phyloP scores from a whole-genome alignment of 1,284 basidiomycete genomes.

The Stygiomarasmius scandens region DNA sequence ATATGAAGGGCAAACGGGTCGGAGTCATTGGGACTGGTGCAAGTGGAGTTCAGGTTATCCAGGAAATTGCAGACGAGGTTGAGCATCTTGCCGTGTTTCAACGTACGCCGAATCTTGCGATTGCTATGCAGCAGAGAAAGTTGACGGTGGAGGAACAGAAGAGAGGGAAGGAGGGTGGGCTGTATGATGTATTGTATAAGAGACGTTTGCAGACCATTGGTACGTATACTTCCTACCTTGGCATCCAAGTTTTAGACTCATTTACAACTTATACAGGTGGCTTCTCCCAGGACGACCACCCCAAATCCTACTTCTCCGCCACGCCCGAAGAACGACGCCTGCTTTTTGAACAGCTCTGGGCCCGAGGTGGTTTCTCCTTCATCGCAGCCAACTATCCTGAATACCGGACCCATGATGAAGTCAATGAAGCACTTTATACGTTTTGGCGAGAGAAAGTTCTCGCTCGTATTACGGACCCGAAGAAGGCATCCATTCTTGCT shows the following conservation, averaged over 20 bases:
- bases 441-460: conserved; percentile 25
- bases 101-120: conserved; percentile 27
- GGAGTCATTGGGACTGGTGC: conserved; percentile 30
- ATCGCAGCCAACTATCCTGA: conserved; percentile 19
- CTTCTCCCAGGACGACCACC: conserved; percentile 13
- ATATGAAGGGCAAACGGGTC: conserved; percentile 22
- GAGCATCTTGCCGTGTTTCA: conserved; percentile 31
- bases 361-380: conserved; percentile 22
- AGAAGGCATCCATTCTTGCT: conserved; percentile 21
- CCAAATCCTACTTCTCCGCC: conserved; percentile 12
- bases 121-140: conserved; percentile 25
- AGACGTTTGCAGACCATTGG: conserved; percentile 25
- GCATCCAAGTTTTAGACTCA: background rate
- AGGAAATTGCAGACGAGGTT: conserved; percentile 23
- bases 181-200: conserved; percentile 22
- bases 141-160: conserved; percentile 15
- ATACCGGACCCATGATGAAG: conserved; percentile 15
- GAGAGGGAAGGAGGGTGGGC: conserved; percentile 20
- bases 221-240: no score
- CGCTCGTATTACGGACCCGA: conserved; percentile 18
- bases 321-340: conserved; percentile 22
- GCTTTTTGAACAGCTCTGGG: conserved; percentile 22
- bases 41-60: conserved; percentile 30
- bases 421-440: conserved; percentile 20
- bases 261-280: conserved; percentile 7